Conservation (phyloP, 2,329 filamentous ascomycete species). For the Xylaria sp. region DNA sequence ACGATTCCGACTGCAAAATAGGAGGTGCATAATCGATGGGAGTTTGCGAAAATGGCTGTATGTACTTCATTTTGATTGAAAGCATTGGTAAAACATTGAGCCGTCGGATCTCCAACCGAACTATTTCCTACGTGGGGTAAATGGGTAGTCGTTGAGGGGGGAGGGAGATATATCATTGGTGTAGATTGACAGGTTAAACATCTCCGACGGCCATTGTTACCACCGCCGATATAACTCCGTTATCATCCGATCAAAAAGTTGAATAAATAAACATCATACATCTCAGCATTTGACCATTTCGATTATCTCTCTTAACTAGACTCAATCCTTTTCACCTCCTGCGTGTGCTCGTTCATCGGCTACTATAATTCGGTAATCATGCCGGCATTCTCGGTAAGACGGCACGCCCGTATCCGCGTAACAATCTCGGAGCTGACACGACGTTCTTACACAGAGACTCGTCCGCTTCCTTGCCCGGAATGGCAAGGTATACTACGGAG, state of each 20-base stretch:
- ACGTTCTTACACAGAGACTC: constrained; percentile 59
- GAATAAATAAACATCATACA: no score
- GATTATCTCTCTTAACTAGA: neutral
- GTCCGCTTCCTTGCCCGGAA: constrained; percentile 76
- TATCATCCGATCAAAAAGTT: no score
- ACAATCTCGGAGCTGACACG: constrained; percentile 16
- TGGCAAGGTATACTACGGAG: constrained; percentile 73
- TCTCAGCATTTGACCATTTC: no score
- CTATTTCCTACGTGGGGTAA: constrained; percentile 8
- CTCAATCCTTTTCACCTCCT: constrained; percentile 39
- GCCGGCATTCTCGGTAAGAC: constrained; percentile 52
- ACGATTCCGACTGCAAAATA: no score
- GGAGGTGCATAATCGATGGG: no score
- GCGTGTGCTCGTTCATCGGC: neutral
- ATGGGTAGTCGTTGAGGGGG: neutral
- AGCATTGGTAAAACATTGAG: neutral
- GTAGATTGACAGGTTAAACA: constrained; percentile 15
- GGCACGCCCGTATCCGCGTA: neutral
- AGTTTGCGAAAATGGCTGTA: neutral
- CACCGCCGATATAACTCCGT: neutral
- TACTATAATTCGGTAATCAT: constrained; percentile 27
- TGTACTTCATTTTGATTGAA: neutral
- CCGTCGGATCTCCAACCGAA: constrained; percentile 2
- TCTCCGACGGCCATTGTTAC: constrained; percentile 2
- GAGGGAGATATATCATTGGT: no score